phyloP scores from a whole-genome alignment of 352 stramenopile genomes.

The Aphanomyces invadans region DNA sequence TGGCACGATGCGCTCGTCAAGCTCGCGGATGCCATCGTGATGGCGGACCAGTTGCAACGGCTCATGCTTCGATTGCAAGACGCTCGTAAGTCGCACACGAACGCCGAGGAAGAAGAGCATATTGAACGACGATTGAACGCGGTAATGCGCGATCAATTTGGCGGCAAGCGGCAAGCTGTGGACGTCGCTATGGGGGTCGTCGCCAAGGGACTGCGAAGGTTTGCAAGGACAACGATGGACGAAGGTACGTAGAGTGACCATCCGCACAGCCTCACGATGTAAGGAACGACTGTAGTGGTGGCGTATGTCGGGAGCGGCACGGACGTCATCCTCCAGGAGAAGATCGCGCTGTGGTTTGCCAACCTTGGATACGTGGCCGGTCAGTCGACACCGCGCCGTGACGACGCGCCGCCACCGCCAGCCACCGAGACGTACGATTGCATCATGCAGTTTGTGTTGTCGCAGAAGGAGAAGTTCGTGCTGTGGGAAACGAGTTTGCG shows the following conservation, averaged over 20 bases:
- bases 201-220: conserved; percentile 9
- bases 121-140: conserved; percentile 47
- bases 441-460: conserved; percentile 23
- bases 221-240: conserved; percentile 8
- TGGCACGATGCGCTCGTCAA: conserved; percentile 28
- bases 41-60: conserved; percentile 45
- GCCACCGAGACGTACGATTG: conserved; percentile 1
- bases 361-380: not conserved
- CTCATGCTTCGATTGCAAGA: conserved; percentile 39
- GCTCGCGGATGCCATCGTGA: conserved; percentile 28
- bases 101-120: conserved; percentile 68
- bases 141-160: conserved; percentile 29
- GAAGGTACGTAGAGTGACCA: no score
- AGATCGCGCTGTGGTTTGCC: not conserved
- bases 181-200: not conserved
- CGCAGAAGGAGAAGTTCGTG: conserved; percentile 18
- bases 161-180: not conserved
- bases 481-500: conserved; percentile 13
- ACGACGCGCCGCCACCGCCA: no score
- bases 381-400: not conserved
- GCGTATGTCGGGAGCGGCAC: conserved; percentile 13
- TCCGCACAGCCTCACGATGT: no score
- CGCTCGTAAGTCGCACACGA: conserved; percentile 38
- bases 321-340: not conserved
- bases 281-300: not conserved